These are phyloP conservation scores for Fraxinus latifolia DNA, from an alignment of 305 asterid genomes.

Conservation along the genomic window DNA sequence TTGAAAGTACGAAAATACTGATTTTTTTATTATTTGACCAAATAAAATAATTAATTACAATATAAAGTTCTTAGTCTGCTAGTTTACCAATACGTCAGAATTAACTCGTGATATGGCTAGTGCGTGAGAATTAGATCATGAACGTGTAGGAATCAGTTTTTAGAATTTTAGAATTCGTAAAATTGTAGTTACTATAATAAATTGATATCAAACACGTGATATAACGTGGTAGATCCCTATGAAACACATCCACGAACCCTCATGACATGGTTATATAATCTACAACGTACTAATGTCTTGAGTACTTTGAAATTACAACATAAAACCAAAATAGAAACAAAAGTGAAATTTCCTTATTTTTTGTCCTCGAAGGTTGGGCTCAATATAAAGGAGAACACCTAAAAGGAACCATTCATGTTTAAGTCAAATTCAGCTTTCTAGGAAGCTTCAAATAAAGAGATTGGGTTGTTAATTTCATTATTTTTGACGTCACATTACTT, in stretches of 20 bases:
- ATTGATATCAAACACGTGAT: not conserved
- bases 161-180: not conserved
- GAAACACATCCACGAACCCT: not conserved
- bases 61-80: no score
- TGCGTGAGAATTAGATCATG: not conserved
- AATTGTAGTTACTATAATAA: not conserved
- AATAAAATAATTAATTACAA: no score
- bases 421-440: no score
- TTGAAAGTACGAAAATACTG: not conserved
- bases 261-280: not conserved
- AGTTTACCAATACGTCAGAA: not conserved
- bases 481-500: no score
- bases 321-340: not conserved
- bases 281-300: not conserved
- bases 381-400: no score
- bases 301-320: not conserved
- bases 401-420: no score
- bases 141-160: not conserved
- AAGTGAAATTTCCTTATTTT: not conserved
- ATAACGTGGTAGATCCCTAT: no score
- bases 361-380: not conserved
- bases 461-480: no score
- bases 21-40: not conserved
- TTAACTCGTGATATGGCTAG: not conserved
- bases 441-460: no score